These are phyloP conservation scores for Flammula alnicola DNA, from an alignment of 1,284 basidiomycete species.

Conservation along the genomic window DNA sequence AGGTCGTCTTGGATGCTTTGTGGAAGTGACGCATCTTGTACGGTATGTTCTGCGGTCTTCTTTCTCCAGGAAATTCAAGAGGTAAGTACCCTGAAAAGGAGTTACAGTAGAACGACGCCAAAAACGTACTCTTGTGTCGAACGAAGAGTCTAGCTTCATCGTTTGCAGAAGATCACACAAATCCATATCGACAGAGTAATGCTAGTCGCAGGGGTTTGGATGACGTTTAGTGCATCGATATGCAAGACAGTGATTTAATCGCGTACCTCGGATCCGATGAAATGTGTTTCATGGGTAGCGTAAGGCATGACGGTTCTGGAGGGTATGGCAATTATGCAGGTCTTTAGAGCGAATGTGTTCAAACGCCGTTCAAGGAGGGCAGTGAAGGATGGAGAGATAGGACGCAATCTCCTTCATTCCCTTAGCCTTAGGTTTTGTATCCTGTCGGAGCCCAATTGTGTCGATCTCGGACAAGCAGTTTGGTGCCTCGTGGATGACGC, in stretches of 20 bases:
- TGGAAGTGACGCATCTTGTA: constrained; percentile 16
- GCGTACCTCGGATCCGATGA: constrained; percentile 26
- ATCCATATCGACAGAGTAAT: constrained; percentile 42
- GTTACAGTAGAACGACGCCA: neutral
- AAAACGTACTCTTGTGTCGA: constrained; percentile 33
- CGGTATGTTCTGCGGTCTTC: constrained; percentile 33
- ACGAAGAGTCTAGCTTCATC: constrained; percentile 46
- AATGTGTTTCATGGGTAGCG: constrained; percentile 24
- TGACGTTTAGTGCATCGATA: too few species aligned
- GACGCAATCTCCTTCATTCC: neutral
- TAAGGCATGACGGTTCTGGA: constrained; percentile 24
- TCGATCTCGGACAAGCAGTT: constrained; percentile 16
- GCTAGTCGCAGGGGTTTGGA: too few species aligned
- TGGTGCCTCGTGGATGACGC: constrained; percentile 26
- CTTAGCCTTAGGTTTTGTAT: constrained; percentile 18
- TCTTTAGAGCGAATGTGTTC: neutral
- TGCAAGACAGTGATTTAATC: neutral
- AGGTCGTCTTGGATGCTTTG: constrained; percentile 34
- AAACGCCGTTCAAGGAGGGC: neutral
- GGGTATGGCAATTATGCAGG: neutral
- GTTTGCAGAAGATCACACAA: constrained; percentile 52
- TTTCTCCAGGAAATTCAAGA: constrained; percentile 43
- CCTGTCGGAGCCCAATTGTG: constrained; percentile 8
- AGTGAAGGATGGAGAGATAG: neutral
- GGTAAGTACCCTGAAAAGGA: constrained; percentile 3